Evolutionary conservation across 441 rosid species (phyloP), one percentile per base, ranked within the genome.

Genomic region (Macaranga tanarius): DNA sequence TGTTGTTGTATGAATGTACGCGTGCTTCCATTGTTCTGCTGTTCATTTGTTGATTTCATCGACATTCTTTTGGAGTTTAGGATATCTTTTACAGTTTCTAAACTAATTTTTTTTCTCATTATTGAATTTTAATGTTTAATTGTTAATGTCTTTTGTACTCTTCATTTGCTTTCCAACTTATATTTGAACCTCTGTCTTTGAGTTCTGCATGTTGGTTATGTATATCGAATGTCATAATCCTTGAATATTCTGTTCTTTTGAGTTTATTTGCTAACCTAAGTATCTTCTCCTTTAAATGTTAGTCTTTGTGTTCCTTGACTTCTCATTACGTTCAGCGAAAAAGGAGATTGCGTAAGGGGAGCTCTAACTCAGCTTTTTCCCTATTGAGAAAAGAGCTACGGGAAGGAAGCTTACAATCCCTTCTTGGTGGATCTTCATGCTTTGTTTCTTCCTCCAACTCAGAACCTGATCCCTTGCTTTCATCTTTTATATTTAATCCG

Each of bases 381-480:
- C 73, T 86, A 45, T 73, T 93, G 82, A 90, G 88, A 67, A 91
- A 82, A 56, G 96, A 88, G 74, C 79, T 87, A 44, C 84, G 86
- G 25, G 96, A 91, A 47, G 90, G 91, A 67, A 88, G 80, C 77
- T 73, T 86, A 62, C 92, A 84, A 48, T 81, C 98, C 71, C 88
- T 87, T 73, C 83, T 81, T 40, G 87, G 88, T 22, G 96, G 93
- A 34, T 82, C 91, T 45, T 83, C 87, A 4, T 73, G 45, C 67
- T 63, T 81, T 68, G 51, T 65, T 72, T 75, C 96, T 26, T 80
- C 94, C 16, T 73, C 90, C 54, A 88, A 73, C 65, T 62, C 87
- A 23, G 97, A 86, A 71, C 84, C 93, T 50, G 97, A 93, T 80
- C 90, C 92, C 11, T 69, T 93, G 82, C 72, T 93, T 58, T 87